These are phyloP conservation scores for Dioscorea alata DNA, from an alignment of 106 monocot species.

Conservation along the genomic window DNA sequence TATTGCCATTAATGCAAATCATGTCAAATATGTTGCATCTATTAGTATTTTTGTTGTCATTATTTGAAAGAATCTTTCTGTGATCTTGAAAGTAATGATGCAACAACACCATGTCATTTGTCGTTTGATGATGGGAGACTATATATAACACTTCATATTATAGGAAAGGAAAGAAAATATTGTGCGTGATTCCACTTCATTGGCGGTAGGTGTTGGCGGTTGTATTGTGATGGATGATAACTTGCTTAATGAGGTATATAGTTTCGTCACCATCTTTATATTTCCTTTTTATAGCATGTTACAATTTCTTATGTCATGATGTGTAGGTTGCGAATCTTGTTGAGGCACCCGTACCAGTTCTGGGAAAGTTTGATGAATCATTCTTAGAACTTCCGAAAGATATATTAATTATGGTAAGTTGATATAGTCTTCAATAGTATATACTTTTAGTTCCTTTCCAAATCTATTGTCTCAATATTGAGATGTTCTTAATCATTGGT, in stretches of 20 bases:
- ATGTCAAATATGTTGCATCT: no score
- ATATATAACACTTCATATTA: not conserved
- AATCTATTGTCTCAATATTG: no score
- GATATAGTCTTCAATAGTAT: no score
- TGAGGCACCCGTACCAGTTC: slow-evolving; percentile 80
- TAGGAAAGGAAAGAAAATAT: slow-evolving; percentile 74
- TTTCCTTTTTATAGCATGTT: not conserved
- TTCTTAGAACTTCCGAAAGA: slow-evolving; percentile 94
- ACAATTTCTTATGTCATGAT: not conserved
- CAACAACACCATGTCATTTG: no score
- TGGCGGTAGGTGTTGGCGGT: slow-evolving; percentile 67
- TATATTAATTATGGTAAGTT: slow-evolving; percentile 71
- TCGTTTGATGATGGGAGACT: no score
- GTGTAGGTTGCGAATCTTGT: slow-evolving; percentile 89
- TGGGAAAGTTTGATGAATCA: slow-evolving; percentile 78
- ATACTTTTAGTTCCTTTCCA: no score
- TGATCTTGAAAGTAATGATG: no score
- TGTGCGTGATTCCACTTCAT: slow-evolving; percentile 32
- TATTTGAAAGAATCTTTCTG: no score
- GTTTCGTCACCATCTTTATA: slow-evolving; percentile 5
- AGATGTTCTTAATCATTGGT: no score
- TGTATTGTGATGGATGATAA: slow-evolving; percentile 37
- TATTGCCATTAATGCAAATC: no score
- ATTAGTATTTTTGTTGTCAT: no score
- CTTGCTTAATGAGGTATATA: slow-evolving; percentile 68